Evolutionary conservation across 345 rosid species (phyloP), one percentile per base, ranked within the genome.

Genomic region (Streptanthus diversifolius): DNA sequence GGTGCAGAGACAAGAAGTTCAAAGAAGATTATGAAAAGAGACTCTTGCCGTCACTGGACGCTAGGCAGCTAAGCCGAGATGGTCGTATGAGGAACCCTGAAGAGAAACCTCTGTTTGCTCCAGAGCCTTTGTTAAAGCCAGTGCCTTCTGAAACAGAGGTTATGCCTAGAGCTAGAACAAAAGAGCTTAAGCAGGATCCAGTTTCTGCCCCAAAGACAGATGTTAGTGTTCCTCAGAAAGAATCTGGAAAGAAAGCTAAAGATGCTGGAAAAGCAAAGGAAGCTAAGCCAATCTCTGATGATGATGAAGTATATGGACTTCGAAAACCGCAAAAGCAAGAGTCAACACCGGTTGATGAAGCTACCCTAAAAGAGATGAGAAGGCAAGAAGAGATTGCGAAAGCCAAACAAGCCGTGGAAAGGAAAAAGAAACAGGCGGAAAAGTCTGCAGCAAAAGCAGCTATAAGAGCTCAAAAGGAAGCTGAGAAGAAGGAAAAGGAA

Each of bases 401-500:
- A 82, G 85, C 89, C 39, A 88, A 85, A 80, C 88, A 79, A 74
- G 96, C 92, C 55, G 70, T 83, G 84, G 96, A 92, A 77, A 85
- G 98, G 79, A 90, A 92, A 86, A 88, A 85, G 83, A 92, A 85
- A 76, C 49, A 76, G 82, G 92, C 95, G 0, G 95, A 90, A 66
- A 88, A 87, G 82, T 79, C 88, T 56, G 98, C 96, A 30, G 86
- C 83, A 7, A 92, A 92, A 82, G 92, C 88, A 22, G 88, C 96
- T 33, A 55, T 68, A 15, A 84, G 88, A 84, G 90, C 96, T 76
- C 85, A 85, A 74, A 85, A 85, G 85, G 96, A 91, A 68, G 92
- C 92, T 61, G 95, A 90, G 70, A 92, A 86, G 84, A 90, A 90
- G 80, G 85, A 82, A 24, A 84, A 90, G 96, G 96, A 53, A 86